Conservation (phyloP, 2,329 filamentous ascomycete species). For the Catunica adiposa region DNA sequence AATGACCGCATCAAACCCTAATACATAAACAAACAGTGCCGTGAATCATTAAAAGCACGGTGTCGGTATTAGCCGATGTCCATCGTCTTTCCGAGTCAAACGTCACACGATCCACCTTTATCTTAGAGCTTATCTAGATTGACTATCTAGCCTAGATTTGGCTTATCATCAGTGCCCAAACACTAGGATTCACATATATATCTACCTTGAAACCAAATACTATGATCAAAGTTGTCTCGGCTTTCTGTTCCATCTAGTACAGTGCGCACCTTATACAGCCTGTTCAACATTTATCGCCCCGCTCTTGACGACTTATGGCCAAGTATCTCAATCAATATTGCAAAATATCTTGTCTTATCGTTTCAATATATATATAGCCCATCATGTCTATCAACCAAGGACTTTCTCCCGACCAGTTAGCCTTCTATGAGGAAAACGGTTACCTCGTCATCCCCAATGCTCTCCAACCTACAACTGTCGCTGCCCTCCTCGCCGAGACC, state of each 20-base stretch:
- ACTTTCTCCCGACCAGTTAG: slow-evolving; percentile 55
- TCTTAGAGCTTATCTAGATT: too few relatives aligned
- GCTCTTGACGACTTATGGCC: too few relatives aligned
- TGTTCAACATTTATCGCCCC: too few relatives aligned
- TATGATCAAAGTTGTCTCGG: too few relatives aligned
- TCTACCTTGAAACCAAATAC: too few relatives aligned
- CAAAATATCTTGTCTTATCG: neutral
- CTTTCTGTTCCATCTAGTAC: too few relatives aligned
- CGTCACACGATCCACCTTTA: neutral
- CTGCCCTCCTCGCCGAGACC: slow-evolving; percentile 57
- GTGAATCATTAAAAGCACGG: neutral
- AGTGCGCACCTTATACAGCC: too few relatives aligned
- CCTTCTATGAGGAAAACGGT: slow-evolving; percentile 63
- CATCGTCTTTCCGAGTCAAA: neutral
- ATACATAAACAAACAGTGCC: neutral
- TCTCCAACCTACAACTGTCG: slow-evolving; percentile 47
- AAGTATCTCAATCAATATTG: neutral
- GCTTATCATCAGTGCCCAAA: too few relatives aligned
- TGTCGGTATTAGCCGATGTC: neutral
- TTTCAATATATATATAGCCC: neutral
- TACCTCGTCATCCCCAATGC: slow-evolving; percentile 77
- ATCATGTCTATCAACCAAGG: slow-evolving; percentile 23
- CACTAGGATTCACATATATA: too few relatives aligned
- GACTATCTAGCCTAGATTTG: neutral
- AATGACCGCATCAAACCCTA: neutral